Percentiles rank a stretch among this genome's conserved stretches.
Evolutionary conservation across 768 basidiomycete genomes (phyloP).

Genomic region (Brasilioporus rufonigricans): DNA sequence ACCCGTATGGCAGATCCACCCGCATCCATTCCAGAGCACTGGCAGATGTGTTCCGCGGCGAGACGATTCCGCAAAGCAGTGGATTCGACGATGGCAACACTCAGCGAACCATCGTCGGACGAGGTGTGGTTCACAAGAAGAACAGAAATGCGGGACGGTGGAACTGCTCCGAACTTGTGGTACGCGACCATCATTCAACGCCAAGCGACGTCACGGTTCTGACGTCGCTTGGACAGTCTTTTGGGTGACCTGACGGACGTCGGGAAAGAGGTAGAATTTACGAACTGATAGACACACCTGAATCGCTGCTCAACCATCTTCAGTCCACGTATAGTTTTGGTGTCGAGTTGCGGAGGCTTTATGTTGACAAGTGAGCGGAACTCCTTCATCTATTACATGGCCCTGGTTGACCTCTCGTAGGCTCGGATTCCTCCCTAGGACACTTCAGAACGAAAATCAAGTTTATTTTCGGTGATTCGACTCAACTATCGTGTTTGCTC

Average conservation of each 20-base stretch:
- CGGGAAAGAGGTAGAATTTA: constrained; percentile 54
- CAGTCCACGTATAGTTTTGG: constrained; percentile 72
- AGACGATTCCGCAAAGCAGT: constrained; percentile 50
- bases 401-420: constrained; percentile 35
- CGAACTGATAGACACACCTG: neutral
- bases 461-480: constrained; percentile 59
- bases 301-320: constrained; percentile 1
- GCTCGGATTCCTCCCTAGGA: constrained; percentile 64
- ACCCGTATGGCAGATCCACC: constrained; percentile 60
- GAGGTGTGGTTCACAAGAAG: constrained; percentile 42
- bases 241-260: constrained; percentile 52
- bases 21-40: constrained; percentile 64
- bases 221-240: constrained; percentile 41
- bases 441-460: constrained; percentile 39
- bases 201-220: neutral
- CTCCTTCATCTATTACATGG: neutral
- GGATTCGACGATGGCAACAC: constrained; percentile 17
- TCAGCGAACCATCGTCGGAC: constrained; percentile 13
- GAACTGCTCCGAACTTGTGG: constrained; percentile 59
- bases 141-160: constrained; percentile 59
- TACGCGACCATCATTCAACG: constrained; percentile 34
- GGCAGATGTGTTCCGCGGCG: constrained; percentile 62
- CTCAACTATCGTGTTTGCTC: neutral
- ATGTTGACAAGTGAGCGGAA: constrained; percentile 55
- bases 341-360: constrained; percentile 54